A percentile compares a stretch with the other conserved stretches of the same genome.
phyloP scores from a whole-genome alignment of 371 early-diverging fungal species.

The Paraphysoderma sedebokerense region DNA sequence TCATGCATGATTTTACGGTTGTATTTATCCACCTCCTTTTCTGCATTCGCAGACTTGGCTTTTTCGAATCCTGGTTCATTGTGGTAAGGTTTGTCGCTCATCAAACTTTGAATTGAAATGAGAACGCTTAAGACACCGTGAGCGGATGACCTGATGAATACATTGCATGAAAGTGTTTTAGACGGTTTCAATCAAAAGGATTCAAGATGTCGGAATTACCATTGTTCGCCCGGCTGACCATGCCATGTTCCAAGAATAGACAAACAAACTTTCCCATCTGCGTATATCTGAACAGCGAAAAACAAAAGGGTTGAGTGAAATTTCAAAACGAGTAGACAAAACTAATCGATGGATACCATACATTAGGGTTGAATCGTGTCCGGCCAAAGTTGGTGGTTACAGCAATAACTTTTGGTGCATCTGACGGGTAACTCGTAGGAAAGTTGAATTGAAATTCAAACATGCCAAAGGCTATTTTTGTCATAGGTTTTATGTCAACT shows the following conservation, averaged over 20 bases:
- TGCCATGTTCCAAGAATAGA: conserved; percentile 30
- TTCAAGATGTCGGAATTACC: conserved; percentile 10
- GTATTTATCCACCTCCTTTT: conserved; percentile 18
- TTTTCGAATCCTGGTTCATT: conserved; percentile 32
- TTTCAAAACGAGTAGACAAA: background rate
- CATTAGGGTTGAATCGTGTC: conserved; percentile 37
- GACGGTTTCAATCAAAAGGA: background rate
- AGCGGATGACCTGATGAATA: conserved; percentile 14
- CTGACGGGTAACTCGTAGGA: conserved; percentile 27
- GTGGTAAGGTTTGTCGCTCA: conserved; percentile 25
- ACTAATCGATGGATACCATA: background rate
- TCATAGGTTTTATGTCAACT: background rate
- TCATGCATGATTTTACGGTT: conserved; percentile 37
- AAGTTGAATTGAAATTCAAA: conserved; percentile 30
- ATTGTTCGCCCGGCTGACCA: conserved; percentile 28
- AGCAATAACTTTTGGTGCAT: conserved; percentile 32
- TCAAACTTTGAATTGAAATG: conserved; percentile 30
- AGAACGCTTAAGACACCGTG: conserved; percentile 16
- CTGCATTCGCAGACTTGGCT: conserved; percentile 6
- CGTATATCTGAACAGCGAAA: conserved; percentile 6
- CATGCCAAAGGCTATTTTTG: conserved; percentile 12
- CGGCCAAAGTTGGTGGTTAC: conserved; percentile 28
- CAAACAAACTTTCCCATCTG: conserved; percentile 38
- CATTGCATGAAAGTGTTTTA: background rate
- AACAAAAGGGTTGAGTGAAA: background rate